Evolutionary conservation across 306 rosid genomes (phyloP), one percentile per base, ranked within the genome.

Genomic region (Sophora flavescens): DNA sequence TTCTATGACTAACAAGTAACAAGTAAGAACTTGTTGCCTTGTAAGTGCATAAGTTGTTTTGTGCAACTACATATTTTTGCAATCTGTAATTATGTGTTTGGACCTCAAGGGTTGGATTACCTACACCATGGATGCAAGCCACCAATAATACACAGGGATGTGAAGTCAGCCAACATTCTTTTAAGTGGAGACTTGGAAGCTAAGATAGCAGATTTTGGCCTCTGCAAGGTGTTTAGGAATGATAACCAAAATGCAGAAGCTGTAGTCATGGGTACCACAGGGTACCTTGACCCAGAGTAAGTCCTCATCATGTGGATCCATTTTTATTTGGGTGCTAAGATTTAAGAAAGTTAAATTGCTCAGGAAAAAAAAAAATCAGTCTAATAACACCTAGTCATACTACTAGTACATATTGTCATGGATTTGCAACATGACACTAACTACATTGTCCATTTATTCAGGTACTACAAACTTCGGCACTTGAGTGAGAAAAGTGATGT

Each of bases 211-310:
- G 96, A 91, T 67, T 91, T 87, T 44, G 96, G 96, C 69, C 90
- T 91, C 45, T 89, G 90, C 35, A 85, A 56, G 75, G 96, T 76
- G 33, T 89, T 84, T n/a, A 18, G 62, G 52, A 82, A 45, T 32
- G 90, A 88, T 0, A 72, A 50, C 51, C 79, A 26, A 64, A 81
- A 56, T 41, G 81, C 56, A 10, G 83, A 58, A 48, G 42, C 79
- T 15, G 16, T 67, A 13, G 74, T 83, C 30, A 63, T 17, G 91
- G 93, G 96, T 17, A 91, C 96, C 13, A 87, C 82, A 76, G 96
- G 96, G 28, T 91, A 89, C 87, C 90, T 89, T 67, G 96, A 91
- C 53, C 96, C 90, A 11, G 91, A 87, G 96, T 89, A 81, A 63
- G 87, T 76, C 62, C 38, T 36, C 54, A 13, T 35, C 18, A 17